Base-by-base conservation (phyloP, 2,329 filamentous ascomycete species). In the Tolypocladium tropicale region DNA sequence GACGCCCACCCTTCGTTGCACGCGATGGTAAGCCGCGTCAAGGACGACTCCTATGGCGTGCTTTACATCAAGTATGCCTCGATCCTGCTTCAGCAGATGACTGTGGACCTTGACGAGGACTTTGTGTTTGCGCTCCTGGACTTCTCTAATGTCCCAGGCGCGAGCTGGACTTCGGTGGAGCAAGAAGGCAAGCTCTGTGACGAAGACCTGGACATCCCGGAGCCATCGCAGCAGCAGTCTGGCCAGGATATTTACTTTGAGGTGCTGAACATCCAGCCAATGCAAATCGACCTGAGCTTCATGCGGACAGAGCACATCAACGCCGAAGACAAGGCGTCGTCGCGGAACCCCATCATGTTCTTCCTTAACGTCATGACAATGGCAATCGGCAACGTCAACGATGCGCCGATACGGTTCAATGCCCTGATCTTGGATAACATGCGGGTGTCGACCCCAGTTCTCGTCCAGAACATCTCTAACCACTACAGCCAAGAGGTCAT, bases 31-130 rank as follows among this genome's bases (percentile, higher is more conserved):
- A 96, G 93, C 12, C 83, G 91, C 33, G 93, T 99, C 69, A 99
- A 99, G 75, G 94, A 99, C 66, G 93, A 99, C 67, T 96, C 92
- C 1, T 99, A 97, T 67, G 94, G 94, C 65, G 94, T 99, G 25
- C 77, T 96, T 11, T 99, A 99, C 72, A 92, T 99, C 79, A 99
- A 99, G 71, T 99, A 99, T 70, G 93, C 94, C 25, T 96, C 93
- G 0, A 73, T 99, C 50, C 76, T 99, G 34, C 76, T 99, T 50
- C 94, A 99, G 71, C 92, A 99, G 71, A 96, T 99, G 92, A 99
- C 94, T 0, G 79, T 99, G 2, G 94, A 99, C 64, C 85, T 99
- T 52, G 94, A 99, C 61, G 94, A 99, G 66, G 94, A 99, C 69
- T 99, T 99, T 73, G 92, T 99, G 56, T 96, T 96, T 69, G 92